These are phyloP conservation scores for Fusarium nygamai DNA, from an alignment of 2,329 filamentous ascomycete genomes.

Conservation along the genomic window DNA sequence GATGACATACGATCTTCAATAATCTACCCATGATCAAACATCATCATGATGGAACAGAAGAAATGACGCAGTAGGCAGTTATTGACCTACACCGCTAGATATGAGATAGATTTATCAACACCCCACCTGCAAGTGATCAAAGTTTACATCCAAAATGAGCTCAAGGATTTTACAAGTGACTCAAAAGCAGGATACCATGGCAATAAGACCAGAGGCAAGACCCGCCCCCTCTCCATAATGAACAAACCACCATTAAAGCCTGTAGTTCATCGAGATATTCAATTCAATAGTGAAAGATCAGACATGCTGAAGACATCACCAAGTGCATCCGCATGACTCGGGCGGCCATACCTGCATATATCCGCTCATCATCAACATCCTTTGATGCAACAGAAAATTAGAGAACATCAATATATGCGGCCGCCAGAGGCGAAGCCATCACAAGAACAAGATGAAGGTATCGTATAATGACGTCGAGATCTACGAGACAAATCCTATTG, in stretches of 20 bases:
- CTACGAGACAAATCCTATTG: slow-evolving; percentile 17
- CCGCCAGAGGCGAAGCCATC: slow-evolving; percentile 1
- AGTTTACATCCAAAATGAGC: background rate
- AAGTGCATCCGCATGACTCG: slow-evolving; percentile 23
- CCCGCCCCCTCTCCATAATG: background rate
- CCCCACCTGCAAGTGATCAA: background rate
- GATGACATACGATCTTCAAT: background rate
- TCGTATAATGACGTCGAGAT: slow-evolving; percentile 32
- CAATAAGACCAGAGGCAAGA: background rate
- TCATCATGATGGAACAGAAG: background rate
- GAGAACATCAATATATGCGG: background rate
- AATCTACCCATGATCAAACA: background rate
- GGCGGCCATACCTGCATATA: background rate
- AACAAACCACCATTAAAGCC: background rate
- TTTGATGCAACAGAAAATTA: background rate
- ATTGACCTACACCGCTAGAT: slow-evolving; percentile 5
- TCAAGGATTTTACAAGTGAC: background rate
- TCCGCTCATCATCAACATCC: background rate
- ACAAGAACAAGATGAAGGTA: background rate
- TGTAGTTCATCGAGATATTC: background rate
- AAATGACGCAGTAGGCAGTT: background rate
- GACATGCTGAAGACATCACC: background rate
- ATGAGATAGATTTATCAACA: background rate
- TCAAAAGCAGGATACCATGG: background rate
- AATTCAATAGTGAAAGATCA: background rate